phyloP scores from a whole-genome alignment of 1,139 yeast species.

The Geotrichum reessii region DNA sequence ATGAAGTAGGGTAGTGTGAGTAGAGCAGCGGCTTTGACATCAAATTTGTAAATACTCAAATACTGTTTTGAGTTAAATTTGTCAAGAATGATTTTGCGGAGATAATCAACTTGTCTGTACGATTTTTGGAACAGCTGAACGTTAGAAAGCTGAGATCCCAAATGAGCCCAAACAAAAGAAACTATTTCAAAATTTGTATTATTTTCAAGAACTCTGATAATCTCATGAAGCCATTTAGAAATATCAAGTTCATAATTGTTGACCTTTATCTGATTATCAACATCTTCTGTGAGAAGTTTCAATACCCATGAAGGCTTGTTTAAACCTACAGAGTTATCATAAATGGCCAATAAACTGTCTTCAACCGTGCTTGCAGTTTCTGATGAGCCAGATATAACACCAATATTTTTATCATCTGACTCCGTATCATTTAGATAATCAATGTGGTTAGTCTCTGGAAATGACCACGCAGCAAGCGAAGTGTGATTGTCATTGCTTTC shows the following conservation, averaged over 20 bases:
- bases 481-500: background rate
- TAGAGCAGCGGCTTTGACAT: slow-evolving; percentile 61
- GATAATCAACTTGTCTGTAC: slow-evolving; percentile 42
- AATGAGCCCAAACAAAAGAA: slow-evolving; percentile 60
- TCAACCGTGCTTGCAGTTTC: background rate
- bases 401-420: slow-evolving; percentile 23
- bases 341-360: background rate
- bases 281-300: background rate
- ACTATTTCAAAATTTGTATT: slow-evolving; percentile 67
- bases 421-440: slow-evolving; percentile 44
- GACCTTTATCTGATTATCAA: slow-evolving; percentile 9
- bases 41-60: slow-evolving; percentile 44
- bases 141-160: slow-evolving; percentile 67
- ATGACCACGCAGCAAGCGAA: slow-evolving; percentile 45
- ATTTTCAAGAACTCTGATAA: slow-evolving; percentile 46
- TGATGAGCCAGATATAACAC: background rate
- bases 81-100: slow-evolving; percentile 52
- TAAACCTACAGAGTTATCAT: slow-evolving; percentile 3
- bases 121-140: slow-evolving; percentile 48
- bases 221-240: slow-evolving; percentile 48
- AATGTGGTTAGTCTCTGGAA: slow-evolving; percentile 48
- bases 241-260: slow-evolving; percentile 41
- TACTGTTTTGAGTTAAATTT: slow-evolving; percentile 37
- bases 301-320: slow-evolving; percentile 1
- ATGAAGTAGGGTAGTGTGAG: slow-evolving; percentile 61